Base-by-base conservation (phyloP, 768 basidiomycete species). In the Serendipita sp. region DNA sequence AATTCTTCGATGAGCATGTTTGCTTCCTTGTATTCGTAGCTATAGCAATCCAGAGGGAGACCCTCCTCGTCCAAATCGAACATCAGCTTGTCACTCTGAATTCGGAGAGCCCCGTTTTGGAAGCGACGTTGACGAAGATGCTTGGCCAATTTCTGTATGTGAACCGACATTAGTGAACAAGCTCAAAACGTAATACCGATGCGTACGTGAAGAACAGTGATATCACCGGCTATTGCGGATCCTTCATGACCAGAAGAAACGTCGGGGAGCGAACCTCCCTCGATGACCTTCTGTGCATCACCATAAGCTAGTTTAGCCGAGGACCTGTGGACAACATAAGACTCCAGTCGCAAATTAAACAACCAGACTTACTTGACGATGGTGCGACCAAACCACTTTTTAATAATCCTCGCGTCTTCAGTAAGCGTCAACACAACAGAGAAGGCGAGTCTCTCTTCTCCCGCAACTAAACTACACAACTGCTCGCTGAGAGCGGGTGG, bases 361-460 rank as follows among this genome's bases (percentile, higher is more conserved):
- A 5, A 16, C 16, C 51, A 18, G 32, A 74, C 81, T 68, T 70
- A 92, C 89, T 86, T 89, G 74, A 98, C 85, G 68, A 98, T 82
- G 1, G 91, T 92, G 77, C 89, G 91, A 51, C 89, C 92, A 71
- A 95, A 94, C 87, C 89, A 92, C 72, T 89, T 95, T 70, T 88
- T 86, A 65, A 91, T 63, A 3, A 98, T 77, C 68, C 82, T 86
- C 1, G 84, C 94, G 24, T 97, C 90, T 60, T 82, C 76, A 53
- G 85, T 85, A 76, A 97, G 80, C 2, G 88, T 94, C 73, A 96
- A 92, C 70, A 93, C 74, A 65, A 87, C 83, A 3, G 92, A 89
- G 79, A 97, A 96, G 1, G 94, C 84, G 35, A 99, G 82, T 63
- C 94, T 86, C 65, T 99, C 96, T 66, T 84, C 80, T 8, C 87